phyloP scores from a whole-genome alignment of 1,139 yeast genomes.

The Sugiyamaella sp. region DNA sequence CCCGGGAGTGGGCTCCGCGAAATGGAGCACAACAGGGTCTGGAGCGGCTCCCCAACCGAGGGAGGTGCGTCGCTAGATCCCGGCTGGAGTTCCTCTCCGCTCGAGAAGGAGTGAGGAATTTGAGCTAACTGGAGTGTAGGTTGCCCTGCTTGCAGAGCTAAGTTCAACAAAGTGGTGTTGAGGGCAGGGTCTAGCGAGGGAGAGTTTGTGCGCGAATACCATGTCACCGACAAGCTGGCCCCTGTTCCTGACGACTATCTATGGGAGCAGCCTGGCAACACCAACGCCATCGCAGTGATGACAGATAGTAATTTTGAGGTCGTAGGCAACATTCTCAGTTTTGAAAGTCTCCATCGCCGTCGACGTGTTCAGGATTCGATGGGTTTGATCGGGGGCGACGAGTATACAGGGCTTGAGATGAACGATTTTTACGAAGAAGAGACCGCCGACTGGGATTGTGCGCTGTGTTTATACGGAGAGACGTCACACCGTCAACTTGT shows the following conservation, averaged over 20 bases:
- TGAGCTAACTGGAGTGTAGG: slow-evolving; percentile 21
- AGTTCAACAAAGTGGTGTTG: slow-evolving; percentile 36
- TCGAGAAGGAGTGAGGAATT: neutral
- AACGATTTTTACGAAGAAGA: slow-evolving; percentile 23
- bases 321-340: slow-evolving; percentile 21
- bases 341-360: neutral
- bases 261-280: slow-evolving; percentile 18
- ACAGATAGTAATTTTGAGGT: slow-evolving; percentile 19
- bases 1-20: neutral
- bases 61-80: neutral
- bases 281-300: slow-evolving; percentile 11
- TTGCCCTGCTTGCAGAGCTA: slow-evolving; percentile 58
- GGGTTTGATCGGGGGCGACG: slow-evolving; percentile 17
- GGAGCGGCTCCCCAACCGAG: neutral
- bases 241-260: slow-evolving; percentile 21
- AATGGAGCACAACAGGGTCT: neutral
- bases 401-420: slow-evolving; percentile 22
- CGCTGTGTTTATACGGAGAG: slow-evolving; percentile 39
- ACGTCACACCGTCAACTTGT: slow-evolving; percentile 38
- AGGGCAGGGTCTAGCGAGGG: slow-evolving; percentile 19
- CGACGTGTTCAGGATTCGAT: slow-evolving; percentile 4
- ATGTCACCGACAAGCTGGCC: slow-evolving; percentile 20
- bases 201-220: slow-evolving; percentile 25
- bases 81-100: neutral
- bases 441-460: slow-evolving; percentile 32